Evolutionary conservation across 306 rosid genomes (phyloP).

Genomic region (Echinosophora koreensis): DNA sequence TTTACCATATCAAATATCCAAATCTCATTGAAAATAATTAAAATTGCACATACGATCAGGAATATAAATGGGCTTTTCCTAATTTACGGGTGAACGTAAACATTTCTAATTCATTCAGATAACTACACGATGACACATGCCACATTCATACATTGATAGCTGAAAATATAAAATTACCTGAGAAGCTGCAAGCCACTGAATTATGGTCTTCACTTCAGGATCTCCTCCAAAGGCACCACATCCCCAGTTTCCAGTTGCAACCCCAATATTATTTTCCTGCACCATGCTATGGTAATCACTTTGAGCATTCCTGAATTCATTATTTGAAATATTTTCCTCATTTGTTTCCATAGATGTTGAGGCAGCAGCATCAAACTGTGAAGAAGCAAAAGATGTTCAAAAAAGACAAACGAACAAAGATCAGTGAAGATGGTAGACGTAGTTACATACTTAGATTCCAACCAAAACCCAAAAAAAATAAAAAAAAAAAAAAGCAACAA

Average conservation of each 20-base stretch:
- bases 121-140: conserved; percentile 3
- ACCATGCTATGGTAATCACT: conserved; percentile 45
- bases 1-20: neutral
- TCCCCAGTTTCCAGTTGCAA: conserved; percentile 98
- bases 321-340: conserved; percentile 47
- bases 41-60: neutral
- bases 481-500: no score
- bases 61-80: neutral
- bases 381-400: conserved; percentile 34
- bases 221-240: conserved; percentile 98
- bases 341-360: conserved; percentile 50
- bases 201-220: conserved; percentile 82
- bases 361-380: conserved; percentile 52
- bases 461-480: neutral
- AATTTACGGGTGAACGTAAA: conserved; percentile 1
- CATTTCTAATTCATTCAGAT: conserved; percentile 9
- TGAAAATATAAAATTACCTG: conserved; percentile 66
- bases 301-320: conserved; percentile 41
- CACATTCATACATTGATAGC: neutral
- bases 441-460: neutral
- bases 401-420: conserved; percentile 20
- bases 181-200: conserved; percentile 99
- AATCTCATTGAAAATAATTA: conserved; percentile 7
- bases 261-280: conserved; percentile 57
- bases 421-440: conserved; percentile 24